phyloP scores from a whole-genome alignment of 768 basidiomycete species.

The Lactarius tabidus region DNA sequence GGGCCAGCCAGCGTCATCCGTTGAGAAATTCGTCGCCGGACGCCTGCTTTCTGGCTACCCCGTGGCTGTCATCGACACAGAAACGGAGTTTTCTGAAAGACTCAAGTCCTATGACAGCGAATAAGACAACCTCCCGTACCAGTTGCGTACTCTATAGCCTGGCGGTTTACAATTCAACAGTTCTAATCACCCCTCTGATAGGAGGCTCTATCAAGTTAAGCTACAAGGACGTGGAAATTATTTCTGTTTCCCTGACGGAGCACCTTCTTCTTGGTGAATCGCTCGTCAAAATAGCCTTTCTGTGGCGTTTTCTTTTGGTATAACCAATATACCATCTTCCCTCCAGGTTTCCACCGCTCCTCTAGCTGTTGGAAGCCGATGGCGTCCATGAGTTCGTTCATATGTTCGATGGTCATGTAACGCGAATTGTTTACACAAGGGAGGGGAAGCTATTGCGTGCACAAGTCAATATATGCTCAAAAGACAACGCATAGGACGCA shows the following conservation, averaged over 20 bases:
- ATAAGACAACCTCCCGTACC: too few relatives aligned
- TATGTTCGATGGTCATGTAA: constrained; percentile 61
- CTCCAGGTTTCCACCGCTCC: constrained; percentile 57
- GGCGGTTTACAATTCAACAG: too few relatives aligned
- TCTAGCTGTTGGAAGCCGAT: constrained; percentile 63
- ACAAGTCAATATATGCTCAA: not conserved
- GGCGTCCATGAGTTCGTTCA: constrained; percentile 52
- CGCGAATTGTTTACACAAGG: constrained; percentile 86
- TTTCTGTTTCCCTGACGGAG: constrained; percentile 70
- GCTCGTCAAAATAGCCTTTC: constrained; percentile 22
- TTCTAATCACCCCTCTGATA: too few relatives aligned
- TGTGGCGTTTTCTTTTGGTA: constrained; percentile 46
- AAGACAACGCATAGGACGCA: constrained; percentile 34
- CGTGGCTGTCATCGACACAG: too few relatives aligned
- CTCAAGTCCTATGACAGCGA: too few relatives aligned
- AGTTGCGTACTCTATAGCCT: too few relatives aligned
- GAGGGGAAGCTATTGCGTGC: constrained; percentile 63
- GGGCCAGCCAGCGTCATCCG: too few relatives aligned
- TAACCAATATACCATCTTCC: constrained; percentile 88
- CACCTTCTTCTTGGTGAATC: constrained; percentile 52
- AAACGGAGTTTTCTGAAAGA: too few relatives aligned
- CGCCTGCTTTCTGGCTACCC: too few relatives aligned
- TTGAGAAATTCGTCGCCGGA: too few relatives aligned
- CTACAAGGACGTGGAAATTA: constrained; percentile 65
- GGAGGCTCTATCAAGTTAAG: not conserved